phyloP scores from a whole-genome alignment of 2,329 filamentous ascomycete species.

The Sarocladiaceae sp. region DNA sequence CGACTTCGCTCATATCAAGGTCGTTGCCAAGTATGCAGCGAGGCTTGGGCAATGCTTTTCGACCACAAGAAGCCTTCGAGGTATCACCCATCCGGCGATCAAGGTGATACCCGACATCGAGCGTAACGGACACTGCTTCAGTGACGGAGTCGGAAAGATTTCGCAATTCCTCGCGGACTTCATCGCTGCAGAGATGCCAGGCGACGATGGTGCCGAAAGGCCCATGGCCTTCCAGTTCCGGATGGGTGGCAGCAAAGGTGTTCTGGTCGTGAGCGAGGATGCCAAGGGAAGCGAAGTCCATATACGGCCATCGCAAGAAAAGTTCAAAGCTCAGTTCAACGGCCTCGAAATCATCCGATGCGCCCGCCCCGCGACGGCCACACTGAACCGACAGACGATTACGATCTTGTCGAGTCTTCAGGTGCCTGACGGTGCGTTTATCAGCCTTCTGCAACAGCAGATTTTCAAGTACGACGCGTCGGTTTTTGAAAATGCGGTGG shows the following conservation, averaged over 20 bases:
- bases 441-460: slow-evolving; percentile 60
- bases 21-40: slow-evolving; percentile 85
- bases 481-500: slow-evolving; percentile 58
- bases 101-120: slow-evolving; percentile 65
- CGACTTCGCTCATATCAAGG: slow-evolving; percentile 69
- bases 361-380: slow-evolving; percentile 69
- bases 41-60: slow-evolving; percentile 93
- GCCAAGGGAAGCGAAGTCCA: slow-evolving; percentile 63
- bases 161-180: slow-evolving; percentile 69
- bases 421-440: slow-evolving; percentile 61
- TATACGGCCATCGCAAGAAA: slow-evolving; percentile 78
- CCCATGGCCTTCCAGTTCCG: slow-evolving; percentile 91
- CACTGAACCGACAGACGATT: slow-evolving; percentile 86
- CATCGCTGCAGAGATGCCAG: slow-evolving; percentile 62
- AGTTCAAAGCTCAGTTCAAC: slow-evolving; percentile 67
- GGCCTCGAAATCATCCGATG: slow-evolving; percentile 80
- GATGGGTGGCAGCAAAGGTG: slow-evolving; percentile 85
- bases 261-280: slow-evolving; percentile 69
- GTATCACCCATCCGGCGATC: slow-evolving; percentile 52
- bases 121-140: slow-evolving; percentile 66
- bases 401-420: slow-evolving; percentile 74
- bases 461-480: slow-evolving; percentile 62
- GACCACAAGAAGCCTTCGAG: slow-evolving; percentile 70
- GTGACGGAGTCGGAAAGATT: slow-evolving; percentile 92
- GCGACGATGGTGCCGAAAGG: slow-evolving; percentile 43